Base-by-base conservation (phyloP, 192 early-diverging fungal genomes). In the Gamsiella multidivaricata region DNA sequence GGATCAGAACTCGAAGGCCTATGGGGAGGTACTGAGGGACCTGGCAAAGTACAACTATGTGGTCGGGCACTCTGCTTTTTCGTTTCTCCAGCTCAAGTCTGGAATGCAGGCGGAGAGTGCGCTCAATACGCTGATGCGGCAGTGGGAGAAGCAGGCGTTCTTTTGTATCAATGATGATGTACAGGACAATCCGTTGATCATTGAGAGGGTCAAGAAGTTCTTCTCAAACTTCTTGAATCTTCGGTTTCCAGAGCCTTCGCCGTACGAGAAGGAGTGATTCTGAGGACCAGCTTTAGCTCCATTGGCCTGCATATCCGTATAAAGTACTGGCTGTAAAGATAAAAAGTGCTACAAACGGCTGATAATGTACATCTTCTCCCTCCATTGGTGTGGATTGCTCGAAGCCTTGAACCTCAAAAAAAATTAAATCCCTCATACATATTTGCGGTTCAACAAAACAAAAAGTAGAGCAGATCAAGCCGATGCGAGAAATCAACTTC, bases 81-180 rank as follows among this genome's bases (percentile, higher is more conserved):
- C 58, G 26, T 76, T 76, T 46, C 8, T 68, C 9, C 64, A 68
- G 29, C 43, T 76, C 28, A 61, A 12, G 46, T 54, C 45, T 5
- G 34, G 42, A 7, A 15, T 42, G 20, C 51, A 55, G 43, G 42
- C 65, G 3, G 28, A 62, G 14, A 11, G 4, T 4, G 39, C 26
- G 6, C 42, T 76, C 12, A 29, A 36, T 3, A 5, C 1, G 26
- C 12, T 76, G 33, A 42, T 67, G 73, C 9, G 8, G 32, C 25
- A 22, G 17, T n/a, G 37, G 36, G 20, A 68, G 28, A 39, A 3
- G 1, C 20, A 49, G n/a, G 3, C 46, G 42, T 76, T 57, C 46
- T 76, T 76, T 32, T 76, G 73, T 28, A 62, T 76, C 53, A 76
- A 76, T 33, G 73, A 76, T 41, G 64, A 76, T 51, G 59, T 76